Evolutionary conservation across 1,284 basidiomycete species (phyloP).

Genomic region (Trichosporon faecale): DNA sequence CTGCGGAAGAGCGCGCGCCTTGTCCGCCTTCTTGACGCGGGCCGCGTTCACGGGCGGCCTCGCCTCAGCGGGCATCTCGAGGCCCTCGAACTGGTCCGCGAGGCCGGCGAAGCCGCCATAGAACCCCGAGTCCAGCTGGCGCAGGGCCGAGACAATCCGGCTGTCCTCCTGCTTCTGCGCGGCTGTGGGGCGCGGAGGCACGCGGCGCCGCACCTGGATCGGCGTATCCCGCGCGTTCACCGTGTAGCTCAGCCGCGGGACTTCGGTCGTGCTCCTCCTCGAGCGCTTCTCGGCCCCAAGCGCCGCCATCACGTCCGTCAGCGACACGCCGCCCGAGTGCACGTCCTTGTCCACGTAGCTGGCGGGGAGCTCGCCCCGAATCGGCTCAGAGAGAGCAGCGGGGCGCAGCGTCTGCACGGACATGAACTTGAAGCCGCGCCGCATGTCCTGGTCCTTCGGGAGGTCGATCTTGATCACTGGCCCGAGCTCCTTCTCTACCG

Average conservation of each 20-base stretch:
- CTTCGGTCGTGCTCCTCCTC: neutral
- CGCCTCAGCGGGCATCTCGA: neutral
- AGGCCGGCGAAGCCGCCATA: conserved; percentile 40
- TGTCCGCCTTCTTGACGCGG: conserved; percentile 17
- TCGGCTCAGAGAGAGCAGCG: conserved; percentile 26
- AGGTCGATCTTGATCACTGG: conserved; percentile 28
- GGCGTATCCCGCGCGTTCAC: conserved; percentile 20
- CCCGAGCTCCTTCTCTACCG: conserved; percentile 35
- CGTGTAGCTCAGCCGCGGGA: conserved; percentile 20
- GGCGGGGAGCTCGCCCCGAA: conserved; percentile 36
- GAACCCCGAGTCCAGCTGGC: conserved; percentile 33
- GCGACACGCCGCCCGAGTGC: neutral
- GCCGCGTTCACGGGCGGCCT: neutral
- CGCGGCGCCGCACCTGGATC: neutral
- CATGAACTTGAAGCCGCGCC: conserved; percentile 19
- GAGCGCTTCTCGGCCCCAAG: conserved; percentile 1
- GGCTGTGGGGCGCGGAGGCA: neutral
- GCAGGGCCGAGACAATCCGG: conserved; percentile 29
- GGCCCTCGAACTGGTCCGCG: conserved; percentile 24
- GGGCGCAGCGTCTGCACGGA: conserved; percentile 33
- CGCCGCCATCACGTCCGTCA: conserved; percentile 11
- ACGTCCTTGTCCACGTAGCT: conserved; percentile 9
- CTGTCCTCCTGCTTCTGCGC: conserved; percentile 27
- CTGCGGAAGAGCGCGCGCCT: conserved; percentile 15
- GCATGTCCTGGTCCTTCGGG: conserved; percentile 31